Base-by-base conservation (phyloP, 371 early-diverging fungal species). In the Rhizopus arrhizus region DNA sequence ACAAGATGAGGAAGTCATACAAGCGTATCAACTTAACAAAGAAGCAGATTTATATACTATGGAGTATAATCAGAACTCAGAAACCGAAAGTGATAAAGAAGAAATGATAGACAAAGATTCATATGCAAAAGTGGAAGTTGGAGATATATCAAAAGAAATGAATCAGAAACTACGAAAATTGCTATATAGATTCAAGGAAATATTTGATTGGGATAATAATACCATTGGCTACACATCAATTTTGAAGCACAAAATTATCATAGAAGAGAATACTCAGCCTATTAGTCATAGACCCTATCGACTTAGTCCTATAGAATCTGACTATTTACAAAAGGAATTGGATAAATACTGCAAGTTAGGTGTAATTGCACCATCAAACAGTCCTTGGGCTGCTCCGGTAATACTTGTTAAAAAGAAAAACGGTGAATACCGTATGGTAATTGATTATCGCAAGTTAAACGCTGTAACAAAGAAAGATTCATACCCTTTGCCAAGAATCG, bases 371-470 rank as follows among this genome's bases (percentile, higher is more conserved):
- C 58, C 66, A 10, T 56, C 60, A 3, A 61, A 43, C 2, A 56
- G 60, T 29, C 62, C 71, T 3, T 64, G 64, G 66, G 49, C 61
- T 12, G 53, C 77, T 0, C 80, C 82, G 3, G 56, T 74, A 0
- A 55, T 82, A 13, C 69, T 84, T 45, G 70, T 76, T 3, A 64
- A 63, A 42, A 83, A 87, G 59, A 72, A 74, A 32, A 70, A 79
- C 16, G 74, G 72, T 0, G 48, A 48, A n/a, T 56, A 52, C 22
- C 3, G 80, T 0, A 12, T 84, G 43, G 59, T 74, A 10, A 53
- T 66, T 0, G 79, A 85, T 38, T 89, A 83, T 15, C 55, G 74
- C 5, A 48, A 53, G 46, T 56, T 83, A 11, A 83, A 83, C 52
- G 54, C 47, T 0, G 58, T 67, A 0, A 81, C 79, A 0, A 58